A percentile compares a stretch with the other conserved stretches of the same genome.
Evolutionary conservation across 2,329 filamentous ascomycete species (phyloP).

Genomic region (Colletotrichum eleusines): DNA sequence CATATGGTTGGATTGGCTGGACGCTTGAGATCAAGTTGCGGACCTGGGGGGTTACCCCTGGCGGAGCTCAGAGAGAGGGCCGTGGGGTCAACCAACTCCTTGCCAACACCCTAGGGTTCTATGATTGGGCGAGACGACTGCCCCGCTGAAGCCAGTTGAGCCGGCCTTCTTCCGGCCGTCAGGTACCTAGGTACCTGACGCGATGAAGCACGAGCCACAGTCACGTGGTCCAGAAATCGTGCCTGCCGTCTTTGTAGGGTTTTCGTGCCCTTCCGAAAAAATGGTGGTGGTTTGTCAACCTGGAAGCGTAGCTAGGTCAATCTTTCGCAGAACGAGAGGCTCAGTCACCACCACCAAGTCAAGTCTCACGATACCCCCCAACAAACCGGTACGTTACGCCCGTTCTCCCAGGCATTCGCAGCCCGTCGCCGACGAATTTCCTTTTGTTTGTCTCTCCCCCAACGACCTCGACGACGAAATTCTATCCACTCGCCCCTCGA

Average conservation of each 20-base stretch:
- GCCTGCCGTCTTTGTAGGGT: neutral
- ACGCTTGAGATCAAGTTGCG: constrained; percentile 5
- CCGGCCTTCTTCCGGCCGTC: constrained; percentile 13
- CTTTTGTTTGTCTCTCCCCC: constrained; percentile 7
- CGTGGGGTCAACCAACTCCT: constrained; percentile 19
- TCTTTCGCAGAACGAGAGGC: constrained; percentile 31
- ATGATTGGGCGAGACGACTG: neutral
- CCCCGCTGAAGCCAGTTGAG: neutral
- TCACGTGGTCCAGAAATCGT: constrained; percentile 29
- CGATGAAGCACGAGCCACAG: neutral
- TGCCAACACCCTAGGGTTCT: neutral
- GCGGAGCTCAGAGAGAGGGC: constrained; percentile 6
- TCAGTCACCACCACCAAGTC: constrained; percentile 49
- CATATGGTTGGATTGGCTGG: constrained; percentile 38
- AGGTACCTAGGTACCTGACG: neutral
- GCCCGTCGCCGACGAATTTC: constrained; percentile 25
- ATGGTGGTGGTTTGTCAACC: constrained; percentile 41
- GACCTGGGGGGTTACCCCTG: constrained; percentile 32
- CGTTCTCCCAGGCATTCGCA: constrained; percentile 32
- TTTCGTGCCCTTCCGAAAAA: constrained; percentile 53
- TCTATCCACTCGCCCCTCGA: constrained; percentile 45
- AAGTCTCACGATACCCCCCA: constrained; percentile 49
- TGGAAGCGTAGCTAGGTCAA: constrained; percentile 19
- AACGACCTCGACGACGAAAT: constrained; percentile 33
- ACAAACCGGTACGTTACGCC: constrained; percentile 64